Evolutionary conservation across 495 filamentous ascomycete genomes (phyloP).

Genomic region (Penicillium angulare): DNA sequence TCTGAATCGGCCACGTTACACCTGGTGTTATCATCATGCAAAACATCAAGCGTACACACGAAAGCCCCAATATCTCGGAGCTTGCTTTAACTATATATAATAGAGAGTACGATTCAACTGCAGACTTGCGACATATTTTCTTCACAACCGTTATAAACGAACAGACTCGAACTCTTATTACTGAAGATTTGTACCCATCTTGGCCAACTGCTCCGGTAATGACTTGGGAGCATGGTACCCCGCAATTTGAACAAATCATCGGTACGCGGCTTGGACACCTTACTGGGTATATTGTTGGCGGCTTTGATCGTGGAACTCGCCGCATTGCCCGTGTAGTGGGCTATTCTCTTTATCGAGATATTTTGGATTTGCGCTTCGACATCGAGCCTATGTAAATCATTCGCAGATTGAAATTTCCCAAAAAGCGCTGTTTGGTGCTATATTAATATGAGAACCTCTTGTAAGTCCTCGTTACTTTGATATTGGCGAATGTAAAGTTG

Average conservation of each 20-base stretch:
- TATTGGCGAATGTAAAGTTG: too few species aligned
- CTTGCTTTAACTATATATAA: neutral
- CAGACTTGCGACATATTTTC: neutral
- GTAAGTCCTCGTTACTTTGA: too few species aligned
- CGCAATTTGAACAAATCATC: neutral
- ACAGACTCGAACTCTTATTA: neutral
- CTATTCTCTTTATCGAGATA: neutral
- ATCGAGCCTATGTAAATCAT: neutral
- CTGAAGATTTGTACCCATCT: neutral
- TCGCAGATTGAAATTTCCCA: too few species aligned
- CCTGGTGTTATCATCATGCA: too few species aligned
- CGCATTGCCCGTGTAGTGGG: neutral
- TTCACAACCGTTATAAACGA: neutral
- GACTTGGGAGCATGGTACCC: neutral
- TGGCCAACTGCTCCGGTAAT: neutral
- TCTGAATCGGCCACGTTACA: too few species aligned
- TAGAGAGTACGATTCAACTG: neutral
- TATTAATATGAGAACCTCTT: too few species aligned
- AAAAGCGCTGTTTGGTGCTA: too few species aligned
- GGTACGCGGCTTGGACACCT: neutral
- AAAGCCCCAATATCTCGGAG: too few species aligned
- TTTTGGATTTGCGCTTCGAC: neutral
- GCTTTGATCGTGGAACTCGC: neutral
- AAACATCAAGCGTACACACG: too few species aligned
- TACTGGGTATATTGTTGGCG: neutral